Conservation (phyloP, 441 rosid species). For the Dalechampia spathulata region DNA sequence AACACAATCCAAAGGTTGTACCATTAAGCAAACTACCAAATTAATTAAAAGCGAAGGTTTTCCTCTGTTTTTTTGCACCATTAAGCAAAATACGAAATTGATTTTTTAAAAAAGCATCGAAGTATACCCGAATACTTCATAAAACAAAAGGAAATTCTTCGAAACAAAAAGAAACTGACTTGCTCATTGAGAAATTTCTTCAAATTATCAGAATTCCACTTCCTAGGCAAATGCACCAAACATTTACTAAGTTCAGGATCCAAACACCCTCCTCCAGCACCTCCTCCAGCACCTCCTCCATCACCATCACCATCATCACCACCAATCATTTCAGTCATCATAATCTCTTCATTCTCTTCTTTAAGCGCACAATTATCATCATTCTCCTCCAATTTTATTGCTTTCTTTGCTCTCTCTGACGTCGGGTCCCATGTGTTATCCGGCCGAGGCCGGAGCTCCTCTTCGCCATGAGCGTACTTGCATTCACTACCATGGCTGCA, state of each 20-base stretch:
- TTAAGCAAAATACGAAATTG: too few species aligned
- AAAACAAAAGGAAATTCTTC: too few species aligned
- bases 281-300: conserved; percentile 27
- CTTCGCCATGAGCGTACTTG: conserved; percentile 84
- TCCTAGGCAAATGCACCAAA: conserved; percentile 64
- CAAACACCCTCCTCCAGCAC: conserved; percentile 31
- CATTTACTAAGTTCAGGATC: conserved; percentile 62
- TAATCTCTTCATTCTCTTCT: conserved; percentile 26
- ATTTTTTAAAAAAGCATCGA: neutral
- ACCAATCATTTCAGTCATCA: conserved; percentile 58
- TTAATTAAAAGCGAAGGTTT: too few species aligned
- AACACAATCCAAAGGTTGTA: too few species aligned
- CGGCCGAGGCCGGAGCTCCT: conserved; percentile 74
- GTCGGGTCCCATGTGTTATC: conserved; percentile 94
- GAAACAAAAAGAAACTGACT: conserved; percentile 39
- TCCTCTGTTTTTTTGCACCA: too few species aligned
- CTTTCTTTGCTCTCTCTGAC: conserved; percentile 74
- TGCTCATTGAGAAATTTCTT: conserved; percentile 55
- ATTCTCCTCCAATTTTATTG: conserved; percentile 20
- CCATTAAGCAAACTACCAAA: too few species aligned
- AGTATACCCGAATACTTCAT: neutral
- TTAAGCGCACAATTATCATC: conserved; percentile 16
- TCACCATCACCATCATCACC: conserved; percentile 40
- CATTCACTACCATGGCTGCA: conserved; percentile 75
- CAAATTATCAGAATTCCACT: conserved; percentile 56